Evolutionary conservation across 2,329 filamentous ascomycete genomes (phyloP), one percentile per base, ranked within the genome.

Genomic region (Decorospora gaudefroyi): DNA sequence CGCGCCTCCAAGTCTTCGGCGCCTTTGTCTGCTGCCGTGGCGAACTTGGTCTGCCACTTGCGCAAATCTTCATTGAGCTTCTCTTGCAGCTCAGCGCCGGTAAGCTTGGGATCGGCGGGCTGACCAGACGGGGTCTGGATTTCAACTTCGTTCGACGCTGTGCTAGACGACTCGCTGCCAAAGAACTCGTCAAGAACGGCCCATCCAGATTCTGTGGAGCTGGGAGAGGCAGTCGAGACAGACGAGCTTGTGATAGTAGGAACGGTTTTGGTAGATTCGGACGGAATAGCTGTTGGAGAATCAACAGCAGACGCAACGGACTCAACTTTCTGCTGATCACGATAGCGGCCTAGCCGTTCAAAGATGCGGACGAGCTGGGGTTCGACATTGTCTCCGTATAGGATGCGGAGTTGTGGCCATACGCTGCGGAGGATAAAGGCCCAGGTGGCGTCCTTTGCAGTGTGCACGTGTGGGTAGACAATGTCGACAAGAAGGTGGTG

Each of bases 321-420:
- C 55, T 84, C 78, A 15, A 86, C 58, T 56, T 82, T 84, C 65
- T 81, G 82, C 13, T 82, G 82, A 58, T 81, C 78, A 53, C 78
- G 84, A 70, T 90, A 88, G 33, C 87, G 79, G 27, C 90, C 91
- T 8, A 99, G 80, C 31, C 91, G 85, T 73, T 96, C 87, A 9
- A 89, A 88, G 61, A 99, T 97, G 61, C 90, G 89, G 43, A 92
- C 82, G 10, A 99, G 79, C 71, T 99, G 95, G 10, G 95, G 95
- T 73, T 97, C 91, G 3, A 99, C 91, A 59, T 95, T 96, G 64
- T 96, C 85, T 8, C 85, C 82, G 64, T 97, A 97, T 4, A 96
- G 74, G 10, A 87, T 79, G 17, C 87, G 83, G 8, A 96, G 52
- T 53, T 87, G 85, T 2, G 92, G 92, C 86, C 88, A 93, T 11